These are phyloP conservation scores for Leccinum rimulosum DNA, from an alignment of 768 basidiomycete species.

Conservation along the genomic window DNA sequence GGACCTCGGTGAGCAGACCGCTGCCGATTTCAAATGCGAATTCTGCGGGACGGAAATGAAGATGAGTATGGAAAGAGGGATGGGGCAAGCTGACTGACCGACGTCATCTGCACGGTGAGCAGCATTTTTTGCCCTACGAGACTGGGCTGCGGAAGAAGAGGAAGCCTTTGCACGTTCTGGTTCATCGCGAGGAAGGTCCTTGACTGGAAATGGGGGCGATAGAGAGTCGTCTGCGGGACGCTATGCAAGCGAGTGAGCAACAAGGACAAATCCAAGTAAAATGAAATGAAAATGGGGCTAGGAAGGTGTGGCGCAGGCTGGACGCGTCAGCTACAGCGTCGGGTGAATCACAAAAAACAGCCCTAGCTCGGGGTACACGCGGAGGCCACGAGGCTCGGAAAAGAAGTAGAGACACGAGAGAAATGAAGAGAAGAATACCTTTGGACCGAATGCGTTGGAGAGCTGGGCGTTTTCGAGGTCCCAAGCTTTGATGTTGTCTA, in stretches of 20 bases:
- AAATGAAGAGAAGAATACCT: constrained; percentile 40
- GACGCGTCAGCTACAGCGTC: constrained; percentile 1
- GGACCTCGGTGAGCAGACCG: constrained; percentile 85
- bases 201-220: constrained; percentile 43
- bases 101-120: constrained; percentile 88
- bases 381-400: constrained; percentile 18
- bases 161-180: constrained; percentile 57
- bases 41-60: constrained; percentile 50
- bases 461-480: constrained; percentile 76
- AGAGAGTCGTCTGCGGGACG: constrained; percentile 45
- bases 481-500: constrained; percentile 73
- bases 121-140: constrained; percentile 87
- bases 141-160: constrained; percentile 79
- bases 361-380: background rate
- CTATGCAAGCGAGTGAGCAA: constrained; percentile 29
- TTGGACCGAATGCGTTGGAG: constrained; percentile 61
- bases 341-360: background rate
- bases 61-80: background rate
- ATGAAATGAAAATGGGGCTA: background rate
- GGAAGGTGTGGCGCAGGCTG: background rate
- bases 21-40: constrained; percentile 99
- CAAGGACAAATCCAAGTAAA: background rate
- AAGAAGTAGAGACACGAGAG: background rate
- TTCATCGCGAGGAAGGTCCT: constrained; percentile 60
- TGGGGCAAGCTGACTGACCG: constrained; percentile 47